Conservation (phyloP, 208 protist genomes). For the Leishmania guyanensis region DNA sequence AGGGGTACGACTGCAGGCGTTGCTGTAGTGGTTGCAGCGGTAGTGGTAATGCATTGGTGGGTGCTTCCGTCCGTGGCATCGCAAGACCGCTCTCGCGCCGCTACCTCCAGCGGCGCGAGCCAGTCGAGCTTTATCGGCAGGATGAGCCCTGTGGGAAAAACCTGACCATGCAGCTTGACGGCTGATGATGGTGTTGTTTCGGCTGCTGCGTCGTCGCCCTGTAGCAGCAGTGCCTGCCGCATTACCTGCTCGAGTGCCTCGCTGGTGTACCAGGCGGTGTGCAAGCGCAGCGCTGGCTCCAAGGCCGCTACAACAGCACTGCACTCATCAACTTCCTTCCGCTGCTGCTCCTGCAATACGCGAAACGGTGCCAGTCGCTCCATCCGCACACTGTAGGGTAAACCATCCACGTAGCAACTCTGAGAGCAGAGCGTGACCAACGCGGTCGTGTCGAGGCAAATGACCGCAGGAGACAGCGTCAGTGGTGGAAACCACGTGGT, state of each 20-base stretch:
- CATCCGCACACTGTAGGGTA: constrained; percentile 23
- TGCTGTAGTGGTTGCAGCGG: neutral
- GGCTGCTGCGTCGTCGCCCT: neutral
- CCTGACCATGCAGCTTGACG: neutral
- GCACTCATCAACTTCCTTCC: constrained; percentile 37
- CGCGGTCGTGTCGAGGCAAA: constrained; percentile 77
- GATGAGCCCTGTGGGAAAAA: constrained; percentile 4
- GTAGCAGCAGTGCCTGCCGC: constrained; percentile 9
- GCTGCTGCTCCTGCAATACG: constrained; percentile 66
- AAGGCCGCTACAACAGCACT: constrained; percentile 40
- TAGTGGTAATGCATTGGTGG: neutral
- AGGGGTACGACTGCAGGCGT: neutral
- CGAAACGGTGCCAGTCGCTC: constrained; percentile 32
- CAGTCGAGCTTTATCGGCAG: constrained; percentile 6
- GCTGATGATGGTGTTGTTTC: neutral
- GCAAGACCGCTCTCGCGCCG: neutral
- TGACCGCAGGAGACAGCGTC: constrained; percentile 18
- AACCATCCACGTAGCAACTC: constrained; percentile 45
- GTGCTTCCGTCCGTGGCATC: neutral
- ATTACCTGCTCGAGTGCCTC: constrained; percentile 21
- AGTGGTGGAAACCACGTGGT: constrained; percentile 26
- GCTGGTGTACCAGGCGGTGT: constrained; percentile 38
- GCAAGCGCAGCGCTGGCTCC: constrained; percentile 34
- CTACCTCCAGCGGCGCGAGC: constrained; percentile 8
- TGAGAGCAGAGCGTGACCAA: constrained; percentile 76